These are phyloP conservation scores for Eucommia ulmoides DNA, from an alignment of 257 asterid genomes.

Conservation along the genomic window DNA sequence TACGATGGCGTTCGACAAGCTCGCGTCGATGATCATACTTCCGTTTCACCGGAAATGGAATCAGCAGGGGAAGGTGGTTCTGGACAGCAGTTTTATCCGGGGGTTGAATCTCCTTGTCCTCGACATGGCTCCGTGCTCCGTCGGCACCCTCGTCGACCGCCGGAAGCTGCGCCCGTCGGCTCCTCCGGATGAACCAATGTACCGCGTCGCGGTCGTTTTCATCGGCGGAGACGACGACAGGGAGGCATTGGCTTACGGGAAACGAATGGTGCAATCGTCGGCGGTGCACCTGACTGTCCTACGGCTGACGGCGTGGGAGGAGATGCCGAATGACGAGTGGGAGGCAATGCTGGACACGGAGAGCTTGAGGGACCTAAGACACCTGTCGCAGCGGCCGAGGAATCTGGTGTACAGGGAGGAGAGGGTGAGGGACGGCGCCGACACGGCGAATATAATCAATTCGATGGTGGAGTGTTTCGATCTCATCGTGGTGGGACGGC, in stretches of 20 bases:
- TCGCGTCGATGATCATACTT: slow-evolving; percentile 25
- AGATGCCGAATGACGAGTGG: slow-evolving; percentile 59
- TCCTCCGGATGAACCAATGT: slow-evolving; percentile 5
- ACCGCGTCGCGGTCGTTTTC: slow-evolving; percentile 50
- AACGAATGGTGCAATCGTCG: slow-evolving; percentile 48
- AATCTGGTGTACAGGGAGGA: slow-evolving; percentile 63
- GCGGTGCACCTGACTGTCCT: slow-evolving; percentile 45
- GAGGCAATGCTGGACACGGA: slow-evolving; percentile 79
- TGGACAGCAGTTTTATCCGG: slow-evolving; percentile 34
- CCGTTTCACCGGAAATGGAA: slow-evolving; percentile 36
- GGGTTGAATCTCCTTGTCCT: slow-evolving; percentile 45
- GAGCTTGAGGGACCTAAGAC: slow-evolving; percentile 52
- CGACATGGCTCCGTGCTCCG: slow-evolving; percentile 82
- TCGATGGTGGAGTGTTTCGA: slow-evolving; percentile 63
- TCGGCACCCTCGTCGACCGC: slow-evolving; percentile 64
- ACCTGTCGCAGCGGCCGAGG: slow-evolving; percentile 45
- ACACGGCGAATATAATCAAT: slow-evolving; percentile 57
- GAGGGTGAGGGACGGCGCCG: slow-evolving; percentile 82
- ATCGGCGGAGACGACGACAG: slow-evolving; percentile 83
- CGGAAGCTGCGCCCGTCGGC: slow-evolving; percentile 32
- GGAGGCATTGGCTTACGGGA: slow-evolving; percentile 62
- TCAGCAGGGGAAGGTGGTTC: slow-evolving; percentile 17
- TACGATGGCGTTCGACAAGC: slow-evolving; percentile 27
- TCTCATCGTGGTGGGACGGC: neutral
- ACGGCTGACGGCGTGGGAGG: slow-evolving; percentile 53